phyloP scores from a whole-genome alignment of 805 yeast genomes.

The Candida coquimbonensis region DNA sequence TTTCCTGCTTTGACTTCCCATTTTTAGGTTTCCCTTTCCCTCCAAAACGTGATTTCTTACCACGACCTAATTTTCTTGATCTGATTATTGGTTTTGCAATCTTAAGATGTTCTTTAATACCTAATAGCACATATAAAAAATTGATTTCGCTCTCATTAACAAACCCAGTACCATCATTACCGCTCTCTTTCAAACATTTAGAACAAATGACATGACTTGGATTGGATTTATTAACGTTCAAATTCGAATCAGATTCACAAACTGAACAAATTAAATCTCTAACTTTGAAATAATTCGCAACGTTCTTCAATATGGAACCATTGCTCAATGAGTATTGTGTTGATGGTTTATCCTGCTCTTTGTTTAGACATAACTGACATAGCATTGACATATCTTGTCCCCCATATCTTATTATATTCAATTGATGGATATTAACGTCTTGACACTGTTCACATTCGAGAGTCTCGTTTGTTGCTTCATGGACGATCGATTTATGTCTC shows the following conservation, averaged over 20 bases:
- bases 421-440: slow-evolving; percentile 45
- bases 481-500: slow-evolving; percentile 43
- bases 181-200: slow-evolving; percentile 30
- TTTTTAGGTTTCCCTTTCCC: slow-evolving; percentile 6
- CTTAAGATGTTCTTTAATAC: slow-evolving; percentile 34
- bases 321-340: slow-evolving; percentile 45
- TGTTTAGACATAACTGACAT: slow-evolving; percentile 39
- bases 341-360: slow-evolving; percentile 37
- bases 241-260: slow-evolving; percentile 36
- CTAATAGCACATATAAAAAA: slow-evolving; percentile 41
- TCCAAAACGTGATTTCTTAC: slow-evolving; percentile 16
- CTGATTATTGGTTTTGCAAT: slow-evolving; percentile 12
- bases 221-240: slow-evolving; percentile 28
- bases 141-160: slow-evolving; percentile 40
- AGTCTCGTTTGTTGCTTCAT: slow-evolving; percentile 30
- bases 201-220: slow-evolving; percentile 32
- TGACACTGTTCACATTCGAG: slow-evolving; percentile 52
- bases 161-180: slow-evolving; percentile 12
- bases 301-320: slow-evolving; percentile 46
- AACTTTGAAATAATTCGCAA: slow-evolving; percentile 40
- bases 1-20: slow-evolving; percentile 13
- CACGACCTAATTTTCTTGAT: slow-evolving; percentile 32
- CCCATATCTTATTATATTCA: slow-evolving; percentile 45
- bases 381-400: slow-evolving; percentile 46
- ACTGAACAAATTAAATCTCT: slow-evolving; percentile 42